Conservation (phyloP, 129 eudicot genomes). For the Escallonia rubra region DNA sequence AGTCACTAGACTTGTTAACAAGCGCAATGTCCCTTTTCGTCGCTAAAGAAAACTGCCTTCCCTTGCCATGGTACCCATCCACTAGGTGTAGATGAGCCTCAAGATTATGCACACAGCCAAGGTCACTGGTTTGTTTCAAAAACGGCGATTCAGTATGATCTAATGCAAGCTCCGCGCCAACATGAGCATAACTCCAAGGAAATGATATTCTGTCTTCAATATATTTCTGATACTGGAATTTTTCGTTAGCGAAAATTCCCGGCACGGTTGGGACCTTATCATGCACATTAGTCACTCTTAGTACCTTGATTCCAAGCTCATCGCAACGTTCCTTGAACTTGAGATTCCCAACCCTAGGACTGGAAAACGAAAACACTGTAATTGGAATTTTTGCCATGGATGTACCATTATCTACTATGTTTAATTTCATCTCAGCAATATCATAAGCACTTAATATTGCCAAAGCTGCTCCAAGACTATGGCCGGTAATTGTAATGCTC, state of each 20-base stretch:
- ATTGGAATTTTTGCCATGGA: conserved; percentile 28
- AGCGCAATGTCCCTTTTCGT: conserved; percentile 64
- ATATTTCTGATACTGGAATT: conserved; percentile 51
- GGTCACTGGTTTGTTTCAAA: conserved; percentile 36
- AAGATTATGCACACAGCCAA: conserved; percentile 53
- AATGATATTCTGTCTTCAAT: conserved; percentile 51
- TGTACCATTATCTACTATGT: conserved; percentile 18
- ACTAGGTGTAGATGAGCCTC: conserved; percentile 63
- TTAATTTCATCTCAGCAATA: conserved; percentile 58
- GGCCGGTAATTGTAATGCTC: conserved; percentile 72
- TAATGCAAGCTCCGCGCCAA: conserved; percentile 50
- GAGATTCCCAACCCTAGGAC: conserved; percentile 67
- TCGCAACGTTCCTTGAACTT: conserved; percentile 70
- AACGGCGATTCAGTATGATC: conserved; percentile 54
- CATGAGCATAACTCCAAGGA: conserved; percentile 87
- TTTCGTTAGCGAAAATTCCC: conserved; percentile 67
- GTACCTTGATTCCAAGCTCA: conserved; percentile 42
- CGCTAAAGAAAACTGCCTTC: conserved; percentile 22
- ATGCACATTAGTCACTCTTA: conserved; percentile 46
- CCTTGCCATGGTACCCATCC: conserved; percentile 57
- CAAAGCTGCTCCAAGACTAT: conserved; percentile 72
- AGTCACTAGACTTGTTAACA: conserved; percentile 61
- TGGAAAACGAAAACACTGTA: conserved; percentile 42
- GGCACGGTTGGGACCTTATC: conserved; percentile 76
- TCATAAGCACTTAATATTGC: conserved; percentile 67